Base-by-base conservation (phyloP, 2,329 filamentous ascomycete species). In the Sphaerulina populicola region DNA sequence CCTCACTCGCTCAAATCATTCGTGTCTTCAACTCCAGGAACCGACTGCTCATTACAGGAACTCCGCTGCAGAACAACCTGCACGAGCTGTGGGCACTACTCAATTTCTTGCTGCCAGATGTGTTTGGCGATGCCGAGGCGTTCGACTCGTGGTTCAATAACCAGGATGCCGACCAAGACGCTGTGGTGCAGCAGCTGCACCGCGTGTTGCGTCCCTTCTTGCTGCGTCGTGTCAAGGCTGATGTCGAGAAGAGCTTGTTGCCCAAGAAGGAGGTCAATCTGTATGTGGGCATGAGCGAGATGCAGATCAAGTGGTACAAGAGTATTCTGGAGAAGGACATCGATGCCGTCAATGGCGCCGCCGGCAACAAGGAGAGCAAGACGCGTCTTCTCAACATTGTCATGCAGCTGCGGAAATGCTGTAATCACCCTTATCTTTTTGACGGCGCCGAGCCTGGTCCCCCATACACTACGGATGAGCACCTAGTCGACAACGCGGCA, bases 321-420 rank as follows among this genome's bases (percentile, higher is more conserved):
- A 97, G 96, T 74, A 98, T 98, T 61, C 75, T 98, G 2, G 93
- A 98, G 66, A 98, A 97, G 72, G 93, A 98, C 64, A 98, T 98
- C 56, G 93, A 98, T 69, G 93, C 93, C 11, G 91, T 98, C 63
- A 98, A 98, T 61, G 93, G 93, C 55, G 93, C 91, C 29, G 88
- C 86, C 57, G 93, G 93, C 45, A 98, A 96, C 72, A 86, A 90
- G 54, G 93, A 98, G 71, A 97, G 91, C 30, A 98, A 98, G 74
- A 98, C 93, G 1, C 83, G 93, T 57, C 79, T 98, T 18, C 77
- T 98, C 58, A 98, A 98, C 71, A 98, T 98, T 65, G 93, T 98
- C 62, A 98, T 98, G 93, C 93, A 98, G 71, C 79, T 98, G 58
- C 85, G 93, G 62, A 98, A 98, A 71, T 98, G 93, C 72, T 98